Conservation (phyloP, 352 stramenopile species). For the Nothophytophthora sp. region DNA sequence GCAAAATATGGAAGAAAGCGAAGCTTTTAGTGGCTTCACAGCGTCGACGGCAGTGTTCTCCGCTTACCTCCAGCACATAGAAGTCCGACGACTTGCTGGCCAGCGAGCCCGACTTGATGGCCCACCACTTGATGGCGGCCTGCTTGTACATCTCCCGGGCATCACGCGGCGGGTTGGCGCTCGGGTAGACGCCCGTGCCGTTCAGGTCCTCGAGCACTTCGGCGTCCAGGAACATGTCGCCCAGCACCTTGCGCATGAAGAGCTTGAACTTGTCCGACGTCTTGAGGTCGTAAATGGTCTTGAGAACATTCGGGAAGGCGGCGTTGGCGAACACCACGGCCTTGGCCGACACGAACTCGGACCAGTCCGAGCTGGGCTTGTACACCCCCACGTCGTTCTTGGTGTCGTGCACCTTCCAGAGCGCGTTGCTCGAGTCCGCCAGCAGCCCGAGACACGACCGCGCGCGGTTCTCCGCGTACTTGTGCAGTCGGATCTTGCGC, state of each 20-base stretch:
- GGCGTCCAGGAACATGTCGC: conserved; percentile 82
- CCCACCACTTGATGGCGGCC: conserved; percentile 89
- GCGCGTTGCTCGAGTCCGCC: conserved; percentile 68
- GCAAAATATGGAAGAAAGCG: conserved; percentile 24
- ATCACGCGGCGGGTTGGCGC: conserved; percentile 67
- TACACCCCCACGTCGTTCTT: conserved; percentile 84
- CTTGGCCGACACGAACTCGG: conserved; percentile 84
- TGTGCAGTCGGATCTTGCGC: conserved; percentile 82
- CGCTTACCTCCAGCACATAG: conserved; percentile 73
- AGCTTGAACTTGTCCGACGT: conserved; percentile 85
- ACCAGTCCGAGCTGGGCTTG: conserved; percentile 87
- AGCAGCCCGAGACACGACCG: conserved; percentile 77
- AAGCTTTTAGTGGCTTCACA: neutral
- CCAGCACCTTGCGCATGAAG: conserved; percentile 81
- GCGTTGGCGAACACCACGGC: conserved; percentile 78
- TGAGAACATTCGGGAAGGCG: conserved; percentile 79
- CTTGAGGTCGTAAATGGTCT: conserved; percentile 85
- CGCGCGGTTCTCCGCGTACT: conserved; percentile 85
- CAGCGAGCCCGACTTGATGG: conserved; percentile 79
- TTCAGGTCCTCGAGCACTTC: conserved; percentile 86
- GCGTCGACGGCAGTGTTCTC: conserved; percentile 10
- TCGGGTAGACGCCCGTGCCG: conserved; percentile 76
- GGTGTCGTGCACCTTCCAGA: conserved; percentile 82
- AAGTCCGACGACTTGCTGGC: conserved; percentile 85
- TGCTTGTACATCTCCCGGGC: conserved; percentile 85